phyloP scores from a whole-genome alignment of 1,284 basidiomycete species.

The Chalciporus sp. region DNA sequence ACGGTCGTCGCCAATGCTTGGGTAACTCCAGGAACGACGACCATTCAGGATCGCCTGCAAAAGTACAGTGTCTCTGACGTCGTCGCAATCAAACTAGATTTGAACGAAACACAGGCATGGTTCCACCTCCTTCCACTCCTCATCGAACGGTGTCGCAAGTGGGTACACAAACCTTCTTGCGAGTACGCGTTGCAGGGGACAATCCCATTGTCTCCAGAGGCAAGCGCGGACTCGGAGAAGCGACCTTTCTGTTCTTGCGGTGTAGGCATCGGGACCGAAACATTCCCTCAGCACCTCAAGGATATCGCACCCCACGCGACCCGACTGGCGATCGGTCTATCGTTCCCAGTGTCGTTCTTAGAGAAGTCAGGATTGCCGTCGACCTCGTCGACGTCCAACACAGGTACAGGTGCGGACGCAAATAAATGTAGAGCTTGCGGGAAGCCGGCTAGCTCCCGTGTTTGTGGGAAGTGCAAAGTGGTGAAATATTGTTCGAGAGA shows the following conservation, averaged over 20 bases:
- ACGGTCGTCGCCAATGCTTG: constrained; percentile 48
- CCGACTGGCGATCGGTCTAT: constrained; percentile 47
- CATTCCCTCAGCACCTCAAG: constrained; percentile 28
- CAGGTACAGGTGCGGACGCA: neutral
- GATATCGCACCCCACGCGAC: constrained; percentile 43
- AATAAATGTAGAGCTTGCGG: constrained; percentile 33
- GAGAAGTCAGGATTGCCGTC: constrained; percentile 35
- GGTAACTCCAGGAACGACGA: constrained; percentile 39
- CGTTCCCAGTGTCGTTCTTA: constrained; percentile 49
- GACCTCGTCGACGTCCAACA: neutral
- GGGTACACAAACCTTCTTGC: constrained; percentile 49
- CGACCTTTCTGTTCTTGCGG: constrained; percentile 54
- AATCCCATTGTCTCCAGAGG: constrained; percentile 35
- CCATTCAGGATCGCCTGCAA: constrained; percentile 2
- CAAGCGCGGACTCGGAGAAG: constrained; percentile 27
- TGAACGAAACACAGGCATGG: constrained; percentile 44
- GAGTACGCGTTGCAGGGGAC: constrained; percentile 40
- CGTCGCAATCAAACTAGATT: constrained; percentile 15
- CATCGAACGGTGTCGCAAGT: constrained; percentile 54
- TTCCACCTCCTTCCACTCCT: constrained; percentile 47
- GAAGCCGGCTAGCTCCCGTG: constrained; percentile 20
- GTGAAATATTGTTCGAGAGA: constrained; percentile 44
- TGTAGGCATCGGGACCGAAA: constrained; percentile 39
- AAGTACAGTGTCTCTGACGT: constrained; percentile 14
- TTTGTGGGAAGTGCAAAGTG: constrained; percentile 41